Conservation (phyloP, 257 asterid genomes). For the Rubia yunnanensis region DNA sequence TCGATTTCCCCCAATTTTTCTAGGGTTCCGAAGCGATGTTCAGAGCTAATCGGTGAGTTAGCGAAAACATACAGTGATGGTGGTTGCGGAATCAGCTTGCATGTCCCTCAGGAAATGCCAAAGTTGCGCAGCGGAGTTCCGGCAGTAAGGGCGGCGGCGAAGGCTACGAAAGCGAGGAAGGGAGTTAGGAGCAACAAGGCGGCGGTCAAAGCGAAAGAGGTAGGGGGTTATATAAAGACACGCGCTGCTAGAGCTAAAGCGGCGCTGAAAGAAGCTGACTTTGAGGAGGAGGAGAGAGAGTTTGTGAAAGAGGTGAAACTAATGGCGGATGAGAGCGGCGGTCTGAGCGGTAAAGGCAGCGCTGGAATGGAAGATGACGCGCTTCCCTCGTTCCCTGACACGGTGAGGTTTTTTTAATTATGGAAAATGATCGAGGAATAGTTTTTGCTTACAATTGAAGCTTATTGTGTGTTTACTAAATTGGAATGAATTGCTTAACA, state of each 20-base stretch:
- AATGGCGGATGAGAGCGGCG: conserved; percentile 40
- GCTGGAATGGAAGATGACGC: conserved; percentile 29
- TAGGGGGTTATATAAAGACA: conserved; percentile 17
- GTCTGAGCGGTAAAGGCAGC: conserved; percentile 34
- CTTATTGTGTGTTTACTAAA: not conserved
- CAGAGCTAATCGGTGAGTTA: not conserved
- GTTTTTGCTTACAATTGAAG: not conserved
- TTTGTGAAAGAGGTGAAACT: conserved; percentile 9
- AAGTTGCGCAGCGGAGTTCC: conserved; percentile 19
- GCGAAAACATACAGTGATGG: not conserved
- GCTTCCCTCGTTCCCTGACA: conserved; percentile 26
- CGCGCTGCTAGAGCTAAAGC: conserved; percentile 30
- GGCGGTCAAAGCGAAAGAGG: not conserved
- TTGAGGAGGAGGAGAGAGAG: conserved; percentile 1
- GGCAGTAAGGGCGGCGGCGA: conserved; percentile 6
- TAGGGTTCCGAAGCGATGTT: not conserved
- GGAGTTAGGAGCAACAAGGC: not conserved
- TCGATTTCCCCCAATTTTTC: not conserved
- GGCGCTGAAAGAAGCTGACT: conserved; percentile 8
- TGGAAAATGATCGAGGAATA: not conserved
- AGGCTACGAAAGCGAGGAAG: conserved; percentile 3
- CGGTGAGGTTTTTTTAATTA: conserved; percentile 12
- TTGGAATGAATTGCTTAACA: conserved; percentile 11
- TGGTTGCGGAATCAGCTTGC: conserved; percentile 13
- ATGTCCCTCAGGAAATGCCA: conserved; percentile 21